Base-by-base conservation (phyloP, 1,284 basidiomycete genomes). In the Singerocomus inundabilis region DNA sequence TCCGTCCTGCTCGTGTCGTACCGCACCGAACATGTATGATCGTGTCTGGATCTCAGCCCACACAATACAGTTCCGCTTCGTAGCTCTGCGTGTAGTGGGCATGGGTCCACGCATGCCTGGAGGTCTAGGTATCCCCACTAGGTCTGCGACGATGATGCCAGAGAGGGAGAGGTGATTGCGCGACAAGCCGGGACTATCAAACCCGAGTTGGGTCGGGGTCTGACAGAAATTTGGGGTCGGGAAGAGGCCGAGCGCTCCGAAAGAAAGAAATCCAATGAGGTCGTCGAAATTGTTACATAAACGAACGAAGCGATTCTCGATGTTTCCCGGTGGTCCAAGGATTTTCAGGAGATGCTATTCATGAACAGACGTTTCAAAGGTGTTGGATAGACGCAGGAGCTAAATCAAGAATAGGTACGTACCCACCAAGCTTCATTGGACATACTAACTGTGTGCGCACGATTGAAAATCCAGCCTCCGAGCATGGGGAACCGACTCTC, bases 401-500 rank as follows among this genome's bases (percentile, higher is more conserved):
- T 32, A n/a, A n/a, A 21, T 4, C 5, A 12, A 11, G 16, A 12
- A 18, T 29, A 12, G 9, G 18, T 13, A 62, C 68, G 39, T 40
- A 70, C 68, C 54, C 55, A 64, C 68, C 68, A 69, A 11, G 55
- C 60, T 51, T 69, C 63, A 15, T 69, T 62, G 4, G 65, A 25
- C 24, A 67, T 61, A 3, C 44, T 52, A 10, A 43, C 32, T 5
- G 36, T 36, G 18, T 68, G 63, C 0, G 51, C 44, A 6, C 43
- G 48, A 45, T 61, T 65, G 35, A 59, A 68, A 12, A 70, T 52
- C 67, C 65, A 70, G 10, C 68, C 65, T 12, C 61, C 63, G 9
- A 69, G 53, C 1, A 68, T 36, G 18, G 55, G 51, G 31, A 65
- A 33, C 10, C 57, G 54, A 28, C 21, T 24, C n/a, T 32, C 51